Base-by-base conservation (phyloP, 495 filamentous ascomycete species). In the Hypomontagnella submonticulosa region DNA sequence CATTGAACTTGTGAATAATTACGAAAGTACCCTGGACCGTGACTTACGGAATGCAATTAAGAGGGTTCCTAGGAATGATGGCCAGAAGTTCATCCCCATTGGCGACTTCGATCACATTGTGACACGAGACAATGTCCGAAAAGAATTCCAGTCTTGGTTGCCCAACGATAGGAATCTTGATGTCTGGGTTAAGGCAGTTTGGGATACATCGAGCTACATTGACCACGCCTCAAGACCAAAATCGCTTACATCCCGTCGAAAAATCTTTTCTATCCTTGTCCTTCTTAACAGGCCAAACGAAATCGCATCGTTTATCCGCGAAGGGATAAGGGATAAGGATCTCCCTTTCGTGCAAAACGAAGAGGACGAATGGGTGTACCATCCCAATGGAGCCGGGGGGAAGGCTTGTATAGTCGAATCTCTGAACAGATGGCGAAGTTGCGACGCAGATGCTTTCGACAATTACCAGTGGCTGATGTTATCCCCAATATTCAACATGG, bases 401-500 rank as follows among this genome's bases (percentile, higher is more conserved):
- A 4, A 23, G 9, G 4, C 43, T 4, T 7, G 43, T 4, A 4
- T 32, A 1, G 19, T 42, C 18, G 8, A 33, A 2, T 49, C 43
- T 32, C 18, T 58, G 8, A 42, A 19, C 13, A n/a, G n/a, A 44
- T 57, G 44, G 52, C 36, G 10, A 0, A 12, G 8, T 27, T 19
- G 3, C 16, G 51, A 40, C 20, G n/a, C n/a, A 3, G 64, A 68
- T 18, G 42, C 12, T 11, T 69, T 69, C 19, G 27, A 58, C 15
- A 41, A 37, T 5, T 57, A 64, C 18, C 65, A 68, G 44, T 60
- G 60, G 60, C 19, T 44, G 12, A 53, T 69, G 58, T 16, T 65
- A 16, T 50, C 66, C 7, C 66, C 66, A 27, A 60, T 64, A n/a
- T 69, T 69, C 42, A 16, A 63, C 4, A 52, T 63, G 43, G 30